Base-by-base conservation (phyloP, 495 filamentous ascomycete species). In the Penicillium lividum region DNA sequence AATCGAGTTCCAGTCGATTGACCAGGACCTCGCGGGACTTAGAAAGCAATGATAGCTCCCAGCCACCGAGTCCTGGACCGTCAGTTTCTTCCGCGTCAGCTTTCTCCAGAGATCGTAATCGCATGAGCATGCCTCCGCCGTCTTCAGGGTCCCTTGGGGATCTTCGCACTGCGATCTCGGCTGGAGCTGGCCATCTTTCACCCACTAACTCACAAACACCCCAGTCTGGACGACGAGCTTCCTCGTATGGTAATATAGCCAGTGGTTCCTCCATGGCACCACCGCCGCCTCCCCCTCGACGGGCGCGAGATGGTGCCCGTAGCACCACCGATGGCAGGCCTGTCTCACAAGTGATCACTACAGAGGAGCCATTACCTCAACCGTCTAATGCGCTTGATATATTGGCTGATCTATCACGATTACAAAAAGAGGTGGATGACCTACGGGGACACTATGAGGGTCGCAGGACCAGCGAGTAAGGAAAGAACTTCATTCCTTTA, bases 341-440 rank as follows among this genome's bases (percentile, higher is more conserved):
- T 16, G 50, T 53, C 2, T 56, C 63, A 36, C 68, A 65, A 58
- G 68, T 40, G 22, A 47, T 54, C 16, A 63, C 48, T 18, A 63
- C 62, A 43, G 72, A 65, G 44, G 22, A 50, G 2, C 62, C 68
- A 38, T 29, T 67, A 7, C 66, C 71, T 13, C 59, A 72, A 36
- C 63, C 71, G 11, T 73, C 69, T 9, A 73, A 77, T 48, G 77
- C 75, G 5, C 75, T 72, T 31, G 84, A 87, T 66, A 85, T 89
- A 42, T 60, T 91, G 56, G 88, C 86, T 3, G 86, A 89, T 72
- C 73, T 91, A 36, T 77, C 82, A 7, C 81, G 83, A 47, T 68
- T 91, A 56, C 88, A 88, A 69, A 82, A 79, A 69, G 88, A 91
- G 67, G 88, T 91, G 46, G 87, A 91, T 72, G 85, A 84, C 48